Conservation (phyloP, 768 basidiomycete species). For the Daedalea quercina region DNA sequence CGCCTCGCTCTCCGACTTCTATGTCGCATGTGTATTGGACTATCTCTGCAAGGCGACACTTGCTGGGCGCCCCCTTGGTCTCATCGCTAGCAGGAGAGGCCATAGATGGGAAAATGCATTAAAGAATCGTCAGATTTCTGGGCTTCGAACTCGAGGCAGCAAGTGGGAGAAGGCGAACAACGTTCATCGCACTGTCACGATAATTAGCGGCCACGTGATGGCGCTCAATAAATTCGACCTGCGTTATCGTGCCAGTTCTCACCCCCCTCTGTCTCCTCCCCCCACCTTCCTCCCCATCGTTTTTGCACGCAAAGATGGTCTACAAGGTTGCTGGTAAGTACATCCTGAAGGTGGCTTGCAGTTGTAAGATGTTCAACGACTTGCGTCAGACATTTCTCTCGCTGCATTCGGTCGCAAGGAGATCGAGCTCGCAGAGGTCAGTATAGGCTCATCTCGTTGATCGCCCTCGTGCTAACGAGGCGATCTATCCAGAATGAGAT, state of each 20-base stretch:
- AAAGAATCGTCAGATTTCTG: neutral
- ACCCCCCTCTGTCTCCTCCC: slow-evolving; percentile 11
- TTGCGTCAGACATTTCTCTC: slow-evolving; percentile 74
- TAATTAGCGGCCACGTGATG: neutral
- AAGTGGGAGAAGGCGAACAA: neutral
- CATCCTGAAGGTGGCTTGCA: neutral
- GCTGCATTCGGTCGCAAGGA: slow-evolving; percentile 99
- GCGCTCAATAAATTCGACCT: slow-evolving; percentile 14
- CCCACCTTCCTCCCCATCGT: slow-evolving; percentile 19
- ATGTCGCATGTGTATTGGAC: slow-evolving; percentile 61
- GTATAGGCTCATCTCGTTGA: slow-evolving; percentile 10
- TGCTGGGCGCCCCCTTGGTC: slow-evolving; percentile 5
- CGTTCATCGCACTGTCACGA: neutral
- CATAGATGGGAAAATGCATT: neutral
- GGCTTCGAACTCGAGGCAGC: neutral
- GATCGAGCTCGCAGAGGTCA: slow-evolving; percentile 97
- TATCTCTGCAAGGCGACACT: slow-evolving; percentile 64
- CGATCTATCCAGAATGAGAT: slow-evolving; percentile 64
- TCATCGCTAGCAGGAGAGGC: neutral
- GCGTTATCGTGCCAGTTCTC: slow-evolving; percentile 10
- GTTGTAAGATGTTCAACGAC: slow-evolving; percentile 7
- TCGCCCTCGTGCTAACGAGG: slow-evolving; percentile 9
- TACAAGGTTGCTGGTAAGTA: slow-evolving; percentile 84
- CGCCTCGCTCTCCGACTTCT: slow-evolving; percentile 23
- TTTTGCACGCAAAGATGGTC: slow-evolving; percentile 43